Conservation (phyloP, 139 green algal genomes). For the Coelastrella sp. region DNA sequence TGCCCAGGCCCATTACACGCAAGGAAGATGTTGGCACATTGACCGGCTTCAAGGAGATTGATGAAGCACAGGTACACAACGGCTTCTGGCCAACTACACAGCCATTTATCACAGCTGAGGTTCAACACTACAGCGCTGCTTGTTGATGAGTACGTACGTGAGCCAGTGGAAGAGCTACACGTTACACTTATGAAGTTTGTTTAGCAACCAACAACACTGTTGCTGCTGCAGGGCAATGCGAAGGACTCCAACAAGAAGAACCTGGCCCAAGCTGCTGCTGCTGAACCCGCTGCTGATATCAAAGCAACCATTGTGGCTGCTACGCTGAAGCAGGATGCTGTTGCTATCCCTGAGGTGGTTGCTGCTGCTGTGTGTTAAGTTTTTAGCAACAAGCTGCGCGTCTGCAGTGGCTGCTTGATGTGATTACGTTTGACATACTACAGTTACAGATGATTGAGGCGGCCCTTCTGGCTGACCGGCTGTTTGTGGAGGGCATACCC, state of each 20-base stretch:
- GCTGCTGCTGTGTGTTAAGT: too few relatives aligned
- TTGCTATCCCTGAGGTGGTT: too few relatives aligned
- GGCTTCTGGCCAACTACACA: too few relatives aligned
- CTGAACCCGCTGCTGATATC: background rate
- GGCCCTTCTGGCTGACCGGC: too few relatives aligned
- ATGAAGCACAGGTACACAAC: background rate
- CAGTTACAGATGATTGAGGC: too few relatives aligned
- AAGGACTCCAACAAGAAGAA: background rate
- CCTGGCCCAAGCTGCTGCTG: background rate
- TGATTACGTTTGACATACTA: too few relatives aligned
- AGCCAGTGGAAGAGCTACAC: too few relatives aligned
- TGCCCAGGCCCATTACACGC: slow-evolving; percentile 42
- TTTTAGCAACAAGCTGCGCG: background rate
- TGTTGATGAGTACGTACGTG: too few relatives aligned
- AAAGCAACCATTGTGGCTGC: background rate
- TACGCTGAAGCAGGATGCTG: background rate
- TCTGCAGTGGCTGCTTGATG: too few relatives aligned
- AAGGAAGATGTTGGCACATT: slow-evolving; percentile 37
- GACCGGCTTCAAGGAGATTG: slow-evolving; percentile 20
- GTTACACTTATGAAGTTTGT: background rate
- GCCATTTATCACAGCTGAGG: too few relatives aligned
- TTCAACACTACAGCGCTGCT: too few relatives aligned
- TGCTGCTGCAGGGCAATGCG: background rate
- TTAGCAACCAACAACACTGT: background rate
- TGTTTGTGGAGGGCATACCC: too few relatives aligned